Base-by-base conservation (phyloP, 2,329 filamentous ascomycete genomes). In the Trichoderma pleuroti region DNA sequence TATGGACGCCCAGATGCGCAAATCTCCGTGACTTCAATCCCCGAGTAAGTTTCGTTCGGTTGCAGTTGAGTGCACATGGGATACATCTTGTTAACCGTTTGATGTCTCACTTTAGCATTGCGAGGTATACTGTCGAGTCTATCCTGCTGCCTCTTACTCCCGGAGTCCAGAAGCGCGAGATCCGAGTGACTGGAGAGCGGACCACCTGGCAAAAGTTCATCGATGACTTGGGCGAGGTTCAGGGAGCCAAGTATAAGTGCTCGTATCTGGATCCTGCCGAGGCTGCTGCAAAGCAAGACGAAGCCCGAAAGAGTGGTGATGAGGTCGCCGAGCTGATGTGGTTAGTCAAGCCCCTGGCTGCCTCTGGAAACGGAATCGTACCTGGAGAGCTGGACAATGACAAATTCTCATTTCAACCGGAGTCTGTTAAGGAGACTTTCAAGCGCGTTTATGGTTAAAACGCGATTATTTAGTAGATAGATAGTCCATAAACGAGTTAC, bases 321-420 rank as follows among this genome's bases (percentile, higher is more conserved):
- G 63, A 66, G 11, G 63, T 18, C 2, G 21, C 49, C 16, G 63
- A 66, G 16, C 30, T 66, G 10, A 66, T 30, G 63, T 66, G 63
- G 63, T 66, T 30, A 5, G 63, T 66, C 24, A 66, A 66, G 21
- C 63, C 63, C 21, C 34, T 66, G n/a, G 63, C 46, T 24, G 63
- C 63, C 49, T 36, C 28, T 12, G 63, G 63, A 56, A 24, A 56
- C 12, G 63, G 46, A n/a, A 36, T 66, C 24, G 63, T 66, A 11
- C 21, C 63, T 28, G 63, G 63, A 16, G 21, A 56, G 63, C 63
- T 66, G 63, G 63, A 66, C 16, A 66, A 66, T 54, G 63, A 66
- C 32, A 66, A 28, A 26, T 66, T 66, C 32, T 66, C 63, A 9
- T 66, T 66, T 32, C 46, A 32, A 4, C 63, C 42, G 8, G 63